Percentiles rank a stretch among this genome's conserved stretches.
phyloP scores from a whole-genome alignment of 164 flowering plant genomes.

The Liriodendron chinense region DNA sequence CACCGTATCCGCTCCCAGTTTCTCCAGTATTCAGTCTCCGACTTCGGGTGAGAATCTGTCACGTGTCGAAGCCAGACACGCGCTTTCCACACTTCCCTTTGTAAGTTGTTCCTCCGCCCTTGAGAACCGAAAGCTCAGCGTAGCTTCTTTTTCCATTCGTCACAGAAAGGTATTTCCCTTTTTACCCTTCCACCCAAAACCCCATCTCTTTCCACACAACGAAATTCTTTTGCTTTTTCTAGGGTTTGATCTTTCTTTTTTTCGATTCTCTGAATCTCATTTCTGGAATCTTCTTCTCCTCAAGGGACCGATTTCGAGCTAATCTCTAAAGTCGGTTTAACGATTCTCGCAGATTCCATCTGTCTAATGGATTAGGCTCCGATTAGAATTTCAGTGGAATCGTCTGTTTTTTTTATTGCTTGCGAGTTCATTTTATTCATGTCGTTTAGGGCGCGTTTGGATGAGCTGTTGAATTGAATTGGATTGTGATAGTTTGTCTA shows the following conservation, averaged over 20 bases:
- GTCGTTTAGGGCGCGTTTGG: background rate
- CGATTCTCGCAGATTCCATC: background rate
- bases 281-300: background rate
- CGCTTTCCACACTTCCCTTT: too few relatives aligned
- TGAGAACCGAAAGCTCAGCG: too few relatives aligned
- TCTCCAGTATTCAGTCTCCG: too few relatives aligned
- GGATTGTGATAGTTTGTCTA: too few relatives aligned
- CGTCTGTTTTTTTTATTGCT: background rate
- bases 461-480: too few relatives aligned
- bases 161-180: too few relatives aligned
- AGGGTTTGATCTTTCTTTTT: background rate
- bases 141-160: too few relatives aligned
- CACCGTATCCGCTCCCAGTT: too few relatives aligned
- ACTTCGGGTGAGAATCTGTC: too few relatives aligned
- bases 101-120: too few relatives aligned
- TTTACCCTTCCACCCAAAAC: background rate
- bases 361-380: background rate
- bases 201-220: background rate
- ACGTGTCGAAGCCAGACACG: too few relatives aligned
- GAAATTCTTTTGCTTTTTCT: background rate
- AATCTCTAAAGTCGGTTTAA: too few relatives aligned
- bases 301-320: background rate
- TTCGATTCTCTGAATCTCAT: background rate
- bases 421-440: background rate
- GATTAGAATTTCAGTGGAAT: background rate